A percentile compares a stretch with the other conserved stretches of the same genome.
Evolutionary conservation across 345 rosid genomes (phyloP).

Genomic region (Salix purpurea): DNA sequence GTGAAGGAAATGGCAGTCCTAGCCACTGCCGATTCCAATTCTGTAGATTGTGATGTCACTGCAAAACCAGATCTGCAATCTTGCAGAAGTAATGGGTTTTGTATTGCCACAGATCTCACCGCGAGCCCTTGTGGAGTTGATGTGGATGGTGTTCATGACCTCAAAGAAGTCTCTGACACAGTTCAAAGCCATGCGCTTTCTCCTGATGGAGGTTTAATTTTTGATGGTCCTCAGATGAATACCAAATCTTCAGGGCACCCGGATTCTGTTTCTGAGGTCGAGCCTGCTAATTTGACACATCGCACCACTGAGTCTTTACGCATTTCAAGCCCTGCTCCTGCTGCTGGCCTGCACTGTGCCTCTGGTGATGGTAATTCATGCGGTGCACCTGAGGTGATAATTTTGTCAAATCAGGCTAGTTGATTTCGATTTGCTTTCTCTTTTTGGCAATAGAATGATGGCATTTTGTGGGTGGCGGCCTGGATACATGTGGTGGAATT

Average conservation of each 20-base stretch:
- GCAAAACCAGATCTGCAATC: background rate
- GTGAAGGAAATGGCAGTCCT: background rate
- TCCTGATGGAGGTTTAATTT: background rate
- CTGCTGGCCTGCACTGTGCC: slow-evolving; percentile 22
- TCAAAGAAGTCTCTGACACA: background rate
- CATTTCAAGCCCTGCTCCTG: slow-evolving; percentile 14
- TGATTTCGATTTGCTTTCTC: slow-evolving; percentile 8
- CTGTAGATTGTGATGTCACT: background rate
- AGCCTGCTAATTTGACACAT: background rate
- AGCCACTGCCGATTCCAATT: background rate
- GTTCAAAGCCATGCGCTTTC: background rate
- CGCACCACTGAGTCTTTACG: slow-evolving; percentile 15
- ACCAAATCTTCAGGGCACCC: slow-evolving; percentile 1
- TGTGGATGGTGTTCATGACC: slow-evolving; percentile 1
- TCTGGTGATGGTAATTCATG: slow-evolving; percentile 19
- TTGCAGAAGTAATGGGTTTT: background rate
- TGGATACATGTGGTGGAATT: background rate
- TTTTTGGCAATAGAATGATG: background rate
- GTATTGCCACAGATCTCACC: background rate
- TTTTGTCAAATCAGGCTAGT: slow-evolving; percentile 26
- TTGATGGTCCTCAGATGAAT: background rate
- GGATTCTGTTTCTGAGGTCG: slow-evolving; percentile 5
- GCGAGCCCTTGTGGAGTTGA: background rate
- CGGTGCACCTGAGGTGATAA: slow-evolving; percentile 23
- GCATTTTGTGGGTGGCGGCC: background rate